Base-by-base conservation (phyloP, 768 basidiomycete species). In the Wakefieldia striispora region DNA sequence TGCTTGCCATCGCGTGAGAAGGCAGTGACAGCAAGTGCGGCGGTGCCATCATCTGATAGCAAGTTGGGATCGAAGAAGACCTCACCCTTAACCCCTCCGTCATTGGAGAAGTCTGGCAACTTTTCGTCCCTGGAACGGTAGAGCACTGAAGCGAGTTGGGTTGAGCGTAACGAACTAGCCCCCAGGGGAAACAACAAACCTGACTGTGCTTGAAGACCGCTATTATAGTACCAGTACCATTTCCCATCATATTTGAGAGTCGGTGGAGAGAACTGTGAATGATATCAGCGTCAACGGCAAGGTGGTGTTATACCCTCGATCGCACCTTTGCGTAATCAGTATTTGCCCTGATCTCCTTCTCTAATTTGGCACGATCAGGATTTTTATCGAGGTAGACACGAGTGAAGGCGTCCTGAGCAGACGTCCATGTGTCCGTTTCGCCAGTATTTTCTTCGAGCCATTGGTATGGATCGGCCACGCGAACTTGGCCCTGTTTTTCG, bases 141-240 rank as follows among this genome's bases (percentile, higher is more conserved):
- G 51, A 85, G 65, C 24, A 85, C 86, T 86, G 50, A 6, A 34
- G 40, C 14, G 33, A 35, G 27, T 24, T 20, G 10, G 1, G 35
- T 49, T 24, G n/a, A 40, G 41, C 8, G 17, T 20, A 41, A 31
- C 19, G 41, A 9, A 2, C 9, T 2, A 40, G 23, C 6, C n/a
- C 4, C n/a, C 1, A n/a, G 9, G 16, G 4, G 17, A 43, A 46
- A 27, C 20, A 40, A 58, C 64, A 34, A 21, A 71, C 69, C 70
- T 45, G 79, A 72, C 61, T 90, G 88, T 1, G 84, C 74, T 54
- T 89, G 83, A 23, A 91, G 75, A 26, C 89, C 90, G 45, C 79
- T 82, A 68, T 92, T 91, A 60, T 84, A 79, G 59, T 77, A 79
- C 86, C 88, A 89, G 59, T 92, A 93, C 84, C 87, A 92, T 42